Percentiles rank a stretch among this genome's conserved stretches.
Evolutionary conservation across 768 basidiomycete genomes (phyloP).

Genomic region (Rhizopogon sp.): DNA sequence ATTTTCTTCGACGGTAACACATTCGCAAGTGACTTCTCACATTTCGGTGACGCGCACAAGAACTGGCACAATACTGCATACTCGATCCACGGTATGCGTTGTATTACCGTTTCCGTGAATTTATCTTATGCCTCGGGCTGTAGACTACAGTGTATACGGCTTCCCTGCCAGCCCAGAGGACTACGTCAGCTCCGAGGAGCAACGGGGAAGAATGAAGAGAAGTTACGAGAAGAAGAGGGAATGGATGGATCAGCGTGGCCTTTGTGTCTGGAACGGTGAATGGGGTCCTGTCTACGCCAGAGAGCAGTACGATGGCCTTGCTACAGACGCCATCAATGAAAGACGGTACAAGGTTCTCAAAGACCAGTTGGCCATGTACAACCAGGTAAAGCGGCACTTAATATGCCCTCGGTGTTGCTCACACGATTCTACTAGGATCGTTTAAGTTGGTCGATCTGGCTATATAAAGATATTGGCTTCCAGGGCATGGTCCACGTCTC

Average conservation of each 20-base stretch:
- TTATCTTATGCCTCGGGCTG: not conserved
- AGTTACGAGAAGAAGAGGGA: conserved; percentile 71
- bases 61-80: conserved; percentile 71
- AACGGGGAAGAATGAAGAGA: conserved; percentile 43
- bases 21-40: conserved; percentile 73
- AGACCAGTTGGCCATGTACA: conserved; percentile 72
- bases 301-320: conserved; percentile 49
- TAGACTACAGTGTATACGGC: conserved; percentile 44
- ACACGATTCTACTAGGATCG: conserved; percentile 38
- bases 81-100: conserved; percentile 59
- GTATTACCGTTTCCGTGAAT: not conserved
- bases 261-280: conserved; percentile 79
- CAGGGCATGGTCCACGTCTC: conserved; percentile 79
- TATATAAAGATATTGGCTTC: conserved; percentile 85
- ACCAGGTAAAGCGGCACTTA: conserved; percentile 32
- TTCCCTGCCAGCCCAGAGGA: conserved; percentile 57
- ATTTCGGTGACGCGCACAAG: conserved; percentile 59
- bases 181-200: conserved; percentile 50
- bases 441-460: conserved; percentile 81
- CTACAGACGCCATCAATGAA: conserved; percentile 64
- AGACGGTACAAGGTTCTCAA: conserved; percentile 59
- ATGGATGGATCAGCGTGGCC: conserved; percentile 65
- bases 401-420: not conserved
- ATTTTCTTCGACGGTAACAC: conserved; percentile 86
- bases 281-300: conserved; percentile 82